phyloP scores from a whole-genome alignment of 2,329 filamentous ascomycete genomes.

The Cercospora sojina region DNA sequence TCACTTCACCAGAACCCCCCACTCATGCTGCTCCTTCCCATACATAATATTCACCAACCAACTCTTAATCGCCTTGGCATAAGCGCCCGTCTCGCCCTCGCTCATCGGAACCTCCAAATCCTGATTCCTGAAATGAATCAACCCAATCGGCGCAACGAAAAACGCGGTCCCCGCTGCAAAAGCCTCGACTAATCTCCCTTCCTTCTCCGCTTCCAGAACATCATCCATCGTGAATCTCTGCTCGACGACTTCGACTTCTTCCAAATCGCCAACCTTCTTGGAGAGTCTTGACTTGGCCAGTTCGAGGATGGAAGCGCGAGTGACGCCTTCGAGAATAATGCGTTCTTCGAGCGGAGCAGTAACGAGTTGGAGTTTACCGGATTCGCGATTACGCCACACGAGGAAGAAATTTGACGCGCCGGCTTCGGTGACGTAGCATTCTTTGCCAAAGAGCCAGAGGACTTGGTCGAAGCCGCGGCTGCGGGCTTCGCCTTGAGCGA shows the following conservation, averaged over 20 bases:
- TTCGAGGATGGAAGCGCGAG: constrained; percentile 75
- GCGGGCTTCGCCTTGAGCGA: constrained; percentile 74
- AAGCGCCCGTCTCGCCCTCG: constrained; percentile 44
- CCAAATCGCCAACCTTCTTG: constrained; percentile 32
- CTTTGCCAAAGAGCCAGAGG: constrained; percentile 83
- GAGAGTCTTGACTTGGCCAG: constrained; percentile 64
- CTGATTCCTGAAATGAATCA: constrained; percentile 48
- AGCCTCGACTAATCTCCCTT: constrained; percentile 77
- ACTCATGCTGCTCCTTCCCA: constrained; percentile 48
- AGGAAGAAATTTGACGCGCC: constrained; percentile 92
- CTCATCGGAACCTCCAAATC: constrained; percentile 46
- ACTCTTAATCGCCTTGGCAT: constrained; percentile 46
- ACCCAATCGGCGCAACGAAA: constrained; percentile 49
- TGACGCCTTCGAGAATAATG: constrained; percentile 85
- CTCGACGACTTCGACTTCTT: constrained; percentile 69
- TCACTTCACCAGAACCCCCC: constrained; percentile 39
- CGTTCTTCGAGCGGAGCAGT: constrained; percentile 78
- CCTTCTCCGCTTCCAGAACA: constrained; percentile 66
- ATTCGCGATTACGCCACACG: constrained; percentile 63
- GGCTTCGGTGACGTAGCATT: constrained; percentile 81
- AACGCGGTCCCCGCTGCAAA: constrained; percentile 83
- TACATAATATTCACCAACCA: constrained; percentile 54
- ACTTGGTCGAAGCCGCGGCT: constrained; percentile 79
- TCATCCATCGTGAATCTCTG: constrained; percentile 79
- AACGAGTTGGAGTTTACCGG: constrained; percentile 65